Base-by-base conservation (phyloP, 345 rosid genomes). In the Syzygium oleosum region DNA sequence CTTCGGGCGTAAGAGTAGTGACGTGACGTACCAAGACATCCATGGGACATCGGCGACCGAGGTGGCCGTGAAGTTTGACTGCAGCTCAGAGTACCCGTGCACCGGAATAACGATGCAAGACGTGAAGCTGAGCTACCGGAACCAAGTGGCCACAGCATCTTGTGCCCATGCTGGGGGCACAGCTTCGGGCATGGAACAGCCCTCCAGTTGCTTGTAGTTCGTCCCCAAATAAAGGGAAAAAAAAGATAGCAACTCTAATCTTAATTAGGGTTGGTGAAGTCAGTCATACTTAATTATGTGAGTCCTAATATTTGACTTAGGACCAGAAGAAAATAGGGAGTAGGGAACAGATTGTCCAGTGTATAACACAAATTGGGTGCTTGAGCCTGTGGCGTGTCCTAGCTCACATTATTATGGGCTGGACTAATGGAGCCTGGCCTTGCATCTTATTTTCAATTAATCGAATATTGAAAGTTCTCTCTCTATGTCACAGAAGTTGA, bases 21-120 rank as follows among this genome's bases (percentile, higher is more conserved):
- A 92, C 51, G 94, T 95, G 78, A 90, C 91, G 51, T 94, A 92
- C 88, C 85, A 90, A 19, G 92, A 94, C 61, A 90, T 94, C 51
- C 93, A 92, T 23, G 98, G 98, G 88, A 92, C 96, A 63, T 94
- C 98, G 5, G 94, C 95, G 16, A 92, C 95, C 1, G 88, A 92
- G 89, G 91, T 93, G 61, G 97, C 95, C 5, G 94, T 94, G 87
- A 95, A 90, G 86, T 95, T 95, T 54, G 95, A 94, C 55, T 95
- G 97, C 77, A 95, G 96, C 84, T 83, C 92, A 5, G 54, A 41
- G 61, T 49, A 91, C 55, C 98, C 96, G 23, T 95, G 98, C 90
- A 86, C 91, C 31, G 89, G 92, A 6, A 94, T 95, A 51, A 88
- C 29, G 87, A 84, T 95, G 53, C 61, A 93, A 31, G 94, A 94